phyloP scores from a whole-genome alignment of 2,329 filamentous ascomycete species.

The Intubia oerlemansii region DNA sequence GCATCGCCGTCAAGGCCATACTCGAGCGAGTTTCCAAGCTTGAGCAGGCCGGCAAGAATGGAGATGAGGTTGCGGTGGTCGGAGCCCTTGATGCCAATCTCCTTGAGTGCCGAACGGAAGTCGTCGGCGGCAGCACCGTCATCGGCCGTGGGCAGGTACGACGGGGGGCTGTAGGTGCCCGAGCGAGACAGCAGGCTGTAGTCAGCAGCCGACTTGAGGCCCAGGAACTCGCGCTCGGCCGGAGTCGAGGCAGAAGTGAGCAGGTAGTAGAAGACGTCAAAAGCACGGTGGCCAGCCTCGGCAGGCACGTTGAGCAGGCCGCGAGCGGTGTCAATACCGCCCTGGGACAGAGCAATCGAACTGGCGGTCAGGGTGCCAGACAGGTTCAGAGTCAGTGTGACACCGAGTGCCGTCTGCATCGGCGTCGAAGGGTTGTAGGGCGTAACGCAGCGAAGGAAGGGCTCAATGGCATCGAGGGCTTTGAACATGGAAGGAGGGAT shows the following conservation, averaged over 20 bases:
- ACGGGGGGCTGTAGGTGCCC: constrained; percentile 65
- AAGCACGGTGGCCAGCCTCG: constrained; percentile 69
- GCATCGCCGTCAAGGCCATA: constrained; percentile 69
- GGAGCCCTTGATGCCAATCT: constrained; percentile 82
- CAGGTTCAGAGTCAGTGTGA: constrained; percentile 64
- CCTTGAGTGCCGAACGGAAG: constrained; percentile 67
- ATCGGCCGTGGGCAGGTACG: constrained; percentile 79
- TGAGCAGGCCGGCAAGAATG: constrained; percentile 65
- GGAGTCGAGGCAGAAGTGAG: constrained; percentile 78
- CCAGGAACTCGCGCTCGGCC: constrained; percentile 73
- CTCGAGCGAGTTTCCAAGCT: constrained; percentile 76
- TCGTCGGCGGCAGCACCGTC: constrained; percentile 87
- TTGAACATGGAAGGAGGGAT: constrained; percentile 58
- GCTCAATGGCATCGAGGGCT: constrained; percentile 59
- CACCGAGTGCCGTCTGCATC: constrained; percentile 59
- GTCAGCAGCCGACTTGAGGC: constrained; percentile 52
- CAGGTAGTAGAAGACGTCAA: constrained; percentile 96
- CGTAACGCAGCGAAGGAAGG: constrained; percentile 74
- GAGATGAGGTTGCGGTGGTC: constrained; percentile 68
- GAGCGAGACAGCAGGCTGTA: constrained; percentile 69
- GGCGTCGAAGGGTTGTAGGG: constrained; percentile 73
- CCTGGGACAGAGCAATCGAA: constrained; percentile 58
- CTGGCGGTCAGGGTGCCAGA: constrained; percentile 59
- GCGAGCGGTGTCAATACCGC: constrained; percentile 65
- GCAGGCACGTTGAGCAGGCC: constrained; percentile 65